Evolutionary conservation across 768 basidiomycete species (phyloP), one percentile per base, ranked within the genome.

Genomic region (Suillus decipiens): DNA sequence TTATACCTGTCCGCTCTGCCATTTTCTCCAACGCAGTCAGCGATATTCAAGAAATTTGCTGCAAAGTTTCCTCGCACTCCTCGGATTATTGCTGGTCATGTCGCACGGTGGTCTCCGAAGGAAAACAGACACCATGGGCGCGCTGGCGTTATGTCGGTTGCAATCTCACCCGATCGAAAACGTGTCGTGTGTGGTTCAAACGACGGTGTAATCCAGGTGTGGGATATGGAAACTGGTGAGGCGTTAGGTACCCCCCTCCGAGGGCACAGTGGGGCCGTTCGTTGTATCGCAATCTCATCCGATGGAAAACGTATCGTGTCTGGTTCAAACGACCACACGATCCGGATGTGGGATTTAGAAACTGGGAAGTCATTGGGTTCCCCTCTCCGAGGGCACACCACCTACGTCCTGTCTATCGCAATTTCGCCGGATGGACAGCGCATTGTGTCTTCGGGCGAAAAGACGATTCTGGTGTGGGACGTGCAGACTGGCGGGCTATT

Each of bases 371-470:
- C 66, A 59, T 55, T 63, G 17, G 66, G 66, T 51, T 68, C 68
- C 15, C 76, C 76, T 60, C 36, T 75, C 1, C 68, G 68, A 15
- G 74, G 70, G 6, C 74, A 75, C 43, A 63, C 64, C 34, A 67
- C 67, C 3, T 68, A 68, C 24, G 69, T 76, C 17, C 68, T 68
- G 66, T 76, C 67, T 55, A 68, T 76, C 63, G 57, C 72, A 1
- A 74, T 77, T 67, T 75, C 74, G 22, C 74, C 74, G 47, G 61
- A 75, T 62, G 75, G 75, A 51, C 65, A 64, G 33, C 67, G 68
- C 37, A 67, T 75, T 47, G 75, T 77, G 36, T 76, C 76, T 24
- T 74, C 75, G 0, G 68, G 70, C 33, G 69, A 76, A 41, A 70
- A 64, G 43, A 66, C 64, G 1, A 70, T 77, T 15, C 73, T 68